These are phyloP conservation scores for Aspergillus floridensis DNA, from an alignment of 2,329 filamentous ascomycete species.

Conservation along the genomic window DNA sequence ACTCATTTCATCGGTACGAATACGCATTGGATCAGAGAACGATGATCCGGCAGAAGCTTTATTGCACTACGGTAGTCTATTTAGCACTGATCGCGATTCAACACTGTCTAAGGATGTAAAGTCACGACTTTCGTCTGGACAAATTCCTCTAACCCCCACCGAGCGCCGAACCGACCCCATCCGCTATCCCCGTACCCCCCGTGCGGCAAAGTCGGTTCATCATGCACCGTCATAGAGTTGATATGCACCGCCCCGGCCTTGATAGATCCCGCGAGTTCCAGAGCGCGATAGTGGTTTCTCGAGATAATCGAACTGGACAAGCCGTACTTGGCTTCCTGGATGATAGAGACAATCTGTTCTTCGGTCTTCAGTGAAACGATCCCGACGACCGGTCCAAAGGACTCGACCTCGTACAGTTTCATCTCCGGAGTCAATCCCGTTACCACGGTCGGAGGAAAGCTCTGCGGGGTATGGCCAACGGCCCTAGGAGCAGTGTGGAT, in stretches of 20 bases:
- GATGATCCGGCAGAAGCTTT: no score
- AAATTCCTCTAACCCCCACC: slow-evolving; percentile 56
- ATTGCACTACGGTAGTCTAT: no score
- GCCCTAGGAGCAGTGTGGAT: slow-evolving; percentile 23
- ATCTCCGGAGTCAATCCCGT: slow-evolving; percentile 10
- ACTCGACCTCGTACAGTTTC: slow-evolving; percentile 27
- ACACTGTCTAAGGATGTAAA: not conserved
- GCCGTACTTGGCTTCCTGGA: slow-evolving; percentile 1
- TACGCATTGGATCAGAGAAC: no score
- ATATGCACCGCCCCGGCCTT: slow-evolving; percentile 53
- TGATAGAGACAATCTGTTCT: not conserved
- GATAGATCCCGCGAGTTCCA: slow-evolving; percentile 3
- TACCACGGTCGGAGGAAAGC: slow-evolving; percentile 7
- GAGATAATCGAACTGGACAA: not conserved
- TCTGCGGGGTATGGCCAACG: no score
- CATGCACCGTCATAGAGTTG: slow-evolving; percentile 62
- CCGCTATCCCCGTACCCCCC: slow-evolving; percentile 61
- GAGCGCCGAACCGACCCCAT: slow-evolving; percentile 56
- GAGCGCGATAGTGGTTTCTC: not conserved
- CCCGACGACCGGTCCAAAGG: slow-evolving; percentile 28
- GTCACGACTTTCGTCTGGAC: slow-evolving; percentile 56
- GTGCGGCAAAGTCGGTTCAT: slow-evolving; percentile 60
- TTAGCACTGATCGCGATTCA: not conserved
- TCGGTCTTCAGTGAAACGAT: slow-evolving; percentile 25
- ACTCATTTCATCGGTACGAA: no score